Evolutionary conservation across 176 grass and related monocot species (phyloP).

Genomic region (Lolium multiflorum): DNA sequence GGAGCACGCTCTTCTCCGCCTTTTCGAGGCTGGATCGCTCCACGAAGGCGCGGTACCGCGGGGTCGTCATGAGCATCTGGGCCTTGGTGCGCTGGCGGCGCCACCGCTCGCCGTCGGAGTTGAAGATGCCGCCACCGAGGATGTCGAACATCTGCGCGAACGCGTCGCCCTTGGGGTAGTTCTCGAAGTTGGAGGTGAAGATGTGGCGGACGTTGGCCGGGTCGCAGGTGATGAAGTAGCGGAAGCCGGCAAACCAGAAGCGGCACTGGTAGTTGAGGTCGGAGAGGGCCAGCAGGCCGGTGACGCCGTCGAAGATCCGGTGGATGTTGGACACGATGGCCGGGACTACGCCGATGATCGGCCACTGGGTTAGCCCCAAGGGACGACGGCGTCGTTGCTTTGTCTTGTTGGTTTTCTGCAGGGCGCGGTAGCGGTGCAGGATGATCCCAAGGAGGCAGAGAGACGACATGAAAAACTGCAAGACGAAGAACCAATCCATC

Average conservation of each 20-base stretch:
- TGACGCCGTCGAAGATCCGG: slow-evolving; percentile 34
- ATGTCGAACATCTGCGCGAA: slow-evolving; percentile 59
- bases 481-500: slow-evolving; percentile 32
- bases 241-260: slow-evolving; percentile 39
- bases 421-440: background rate
- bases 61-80: slow-evolving; percentile 40
- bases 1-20: slow-evolving; percentile 43
- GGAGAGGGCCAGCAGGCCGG: slow-evolving; percentile 10
- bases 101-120: slow-evolving; percentile 59
- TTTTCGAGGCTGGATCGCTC: slow-evolving; percentile 34
- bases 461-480: slow-evolving; percentile 18
- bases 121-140: slow-evolving; percentile 67
- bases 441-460: slow-evolving; percentile 18
- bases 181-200: slow-evolving; percentile 59
- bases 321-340: slow-evolving; percentile 40
- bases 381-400: background rate
- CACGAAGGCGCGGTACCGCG: slow-evolving; percentile 46
- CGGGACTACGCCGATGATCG: slow-evolving; percentile 45
- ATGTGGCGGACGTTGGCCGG: slow-evolving; percentile 55
- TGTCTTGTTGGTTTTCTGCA: background rate
- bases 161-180: slow-evolving; percentile 61
- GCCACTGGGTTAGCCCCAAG: slow-evolving; percentile 37
- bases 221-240: slow-evolving; percentile 45
- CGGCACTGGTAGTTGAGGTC: slow-evolving; percentile 45
- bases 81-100: slow-evolving; percentile 44